Conservation (phyloP, 1,139 yeast genomes). For the Kluyveromyces sp. region DNA sequence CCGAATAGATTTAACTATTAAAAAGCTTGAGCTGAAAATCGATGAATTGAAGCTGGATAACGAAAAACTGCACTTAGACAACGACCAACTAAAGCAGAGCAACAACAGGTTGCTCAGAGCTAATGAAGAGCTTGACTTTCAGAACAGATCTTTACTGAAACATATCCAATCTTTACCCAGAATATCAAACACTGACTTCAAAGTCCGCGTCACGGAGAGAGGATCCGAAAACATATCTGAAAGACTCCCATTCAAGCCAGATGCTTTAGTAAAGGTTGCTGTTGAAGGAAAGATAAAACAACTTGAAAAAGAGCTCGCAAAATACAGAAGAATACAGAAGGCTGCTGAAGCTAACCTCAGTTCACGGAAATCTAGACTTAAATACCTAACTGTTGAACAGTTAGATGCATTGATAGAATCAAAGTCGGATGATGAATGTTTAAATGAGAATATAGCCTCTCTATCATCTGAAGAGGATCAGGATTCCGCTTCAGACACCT, state of each 20-base stretch:
- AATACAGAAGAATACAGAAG: constrained; percentile 22
- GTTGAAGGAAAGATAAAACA: constrained; percentile 27
- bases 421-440: not conserved
- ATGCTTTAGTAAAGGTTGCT: constrained; percentile 3
- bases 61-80: constrained; percentile 23
- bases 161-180: constrained; percentile 23
- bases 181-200: constrained; percentile 3
- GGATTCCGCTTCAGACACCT: not conserved
- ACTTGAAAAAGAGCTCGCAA: constrained; percentile 26
- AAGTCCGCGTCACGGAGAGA: not conserved
- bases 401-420: constrained; percentile 5
- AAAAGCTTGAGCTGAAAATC: constrained; percentile 30
- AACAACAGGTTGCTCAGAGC: not conserved
- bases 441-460: not conserved
- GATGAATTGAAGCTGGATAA: constrained; percentile 30
- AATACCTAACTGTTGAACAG: constrained; percentile 9
- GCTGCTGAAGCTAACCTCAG: constrained; percentile 9
- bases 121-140: constrained; percentile 1
- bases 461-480: not conserved
- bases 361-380: constrained; percentile 7
- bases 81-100: not conserved
- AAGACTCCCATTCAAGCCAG: constrained; percentile 2
- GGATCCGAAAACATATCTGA: not conserved
- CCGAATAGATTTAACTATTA: constrained; percentile 27
- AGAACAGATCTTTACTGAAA: constrained; percentile 1